These are phyloP conservation scores for Schizosaccharomyces lindneri DNA, from an alignment of 805 yeast genomes.

Conservation along the genomic window DNA sequence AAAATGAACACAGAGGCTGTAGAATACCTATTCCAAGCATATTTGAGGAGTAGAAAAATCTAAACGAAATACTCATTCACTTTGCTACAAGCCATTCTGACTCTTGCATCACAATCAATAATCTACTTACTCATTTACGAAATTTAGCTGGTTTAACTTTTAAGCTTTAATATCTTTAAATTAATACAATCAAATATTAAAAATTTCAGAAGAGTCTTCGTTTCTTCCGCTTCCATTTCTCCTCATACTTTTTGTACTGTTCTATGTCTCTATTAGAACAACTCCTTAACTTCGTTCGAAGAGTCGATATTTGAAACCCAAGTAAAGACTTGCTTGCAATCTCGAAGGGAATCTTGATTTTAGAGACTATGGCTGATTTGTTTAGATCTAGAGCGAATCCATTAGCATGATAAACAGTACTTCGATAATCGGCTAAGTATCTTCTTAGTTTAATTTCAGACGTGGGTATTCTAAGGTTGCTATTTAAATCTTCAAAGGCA, in stretches of 20 bases:
- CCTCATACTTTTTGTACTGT: neutral
- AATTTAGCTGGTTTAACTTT: neutral
- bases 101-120: neutral
- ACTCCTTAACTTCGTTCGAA: no score
- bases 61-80: neutral
- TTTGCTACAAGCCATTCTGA: neutral
- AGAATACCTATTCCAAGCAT: slow-evolving; percentile 31
- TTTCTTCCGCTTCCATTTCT: neutral
- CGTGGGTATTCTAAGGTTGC: neutral
- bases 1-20: slow-evolving; percentile 80
- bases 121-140: neutral
- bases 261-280: no score
- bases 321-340: no score
- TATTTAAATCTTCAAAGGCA: neutral
- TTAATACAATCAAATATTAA: neutral
- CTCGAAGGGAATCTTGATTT: no score
- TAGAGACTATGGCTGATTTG: no score
- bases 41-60: neutral
- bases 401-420: neutral
- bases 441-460: neutral
- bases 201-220: neutral
- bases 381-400: neutral
- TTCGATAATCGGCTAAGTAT: neutral
- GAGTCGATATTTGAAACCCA: no score
- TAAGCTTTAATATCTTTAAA: neutral